Percentiles rank a stretch among this genome's conserved stretches.
These are phyloP conservation scores for Volvox africanus DNA, from an alignment of 139 green algal genomes.

Conservation along the genomic window DNA sequence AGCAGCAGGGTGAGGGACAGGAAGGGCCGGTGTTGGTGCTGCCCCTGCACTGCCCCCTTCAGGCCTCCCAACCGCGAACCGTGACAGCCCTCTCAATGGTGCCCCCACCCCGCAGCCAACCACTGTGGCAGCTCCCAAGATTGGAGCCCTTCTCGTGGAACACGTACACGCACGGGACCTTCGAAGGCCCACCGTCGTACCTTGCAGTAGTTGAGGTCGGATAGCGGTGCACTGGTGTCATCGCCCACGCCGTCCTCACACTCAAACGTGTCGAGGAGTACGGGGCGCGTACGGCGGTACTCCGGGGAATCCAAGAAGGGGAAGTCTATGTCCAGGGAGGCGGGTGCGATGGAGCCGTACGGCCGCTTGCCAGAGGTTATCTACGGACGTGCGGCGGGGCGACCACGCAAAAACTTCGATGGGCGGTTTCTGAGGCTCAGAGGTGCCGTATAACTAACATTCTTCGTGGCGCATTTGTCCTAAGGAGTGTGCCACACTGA, in stretches of 20 bases:
- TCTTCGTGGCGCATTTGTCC: neutral
- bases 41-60: no score
- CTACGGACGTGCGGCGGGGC: neutral
- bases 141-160: neutral
- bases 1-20: neutral
- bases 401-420: neutral
- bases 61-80: neutral
- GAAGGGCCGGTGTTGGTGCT: neutral
- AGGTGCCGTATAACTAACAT: no score
- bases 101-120: no score
- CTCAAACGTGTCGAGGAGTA: neutral
- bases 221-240: neutral
- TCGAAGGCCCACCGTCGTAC: neutral
- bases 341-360: neutral
- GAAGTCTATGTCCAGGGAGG: neutral
- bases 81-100: no score
- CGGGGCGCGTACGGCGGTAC: neutral
- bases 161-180: neutral
- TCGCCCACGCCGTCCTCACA: neutral
- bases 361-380: neutral
- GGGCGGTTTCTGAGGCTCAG: neutral
- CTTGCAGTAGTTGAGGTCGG: neutral
- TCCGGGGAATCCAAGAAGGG: neutral
- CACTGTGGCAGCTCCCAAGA: neutral
- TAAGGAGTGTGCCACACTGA: neutral